Evolutionary conservation across 2,329 filamentous ascomycete species (phyloP).

Genomic region (Exophiala xenobiotica): DNA sequence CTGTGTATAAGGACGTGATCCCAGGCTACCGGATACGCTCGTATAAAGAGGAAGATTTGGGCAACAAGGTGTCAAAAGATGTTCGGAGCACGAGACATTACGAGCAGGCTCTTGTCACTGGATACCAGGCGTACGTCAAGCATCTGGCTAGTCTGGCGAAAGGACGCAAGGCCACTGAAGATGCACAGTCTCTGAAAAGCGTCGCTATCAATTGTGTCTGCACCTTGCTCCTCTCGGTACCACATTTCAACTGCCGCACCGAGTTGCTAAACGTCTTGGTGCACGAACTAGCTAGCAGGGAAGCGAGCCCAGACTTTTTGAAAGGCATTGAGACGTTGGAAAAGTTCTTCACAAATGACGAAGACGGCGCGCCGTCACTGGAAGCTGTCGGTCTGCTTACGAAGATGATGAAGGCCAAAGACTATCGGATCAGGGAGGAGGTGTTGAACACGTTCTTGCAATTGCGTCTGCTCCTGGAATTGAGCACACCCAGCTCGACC

Average conservation of each 20-base stretch:
- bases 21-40: conserved; percentile 93
- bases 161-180: conserved; percentile 44
- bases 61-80: conserved; percentile 85
- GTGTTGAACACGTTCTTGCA: conserved; percentile 90
- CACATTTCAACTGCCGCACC: conserved; percentile 94
- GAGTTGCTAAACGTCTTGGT: conserved; percentile 87
- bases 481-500: conserved; percentile 69
- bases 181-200: conserved; percentile 54
- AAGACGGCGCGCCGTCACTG: conserved; percentile 83
- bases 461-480: conserved; percentile 82
- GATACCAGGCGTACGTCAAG: conserved; percentile 82
- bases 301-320: conserved; percentile 70
- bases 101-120: conserved; percentile 80
- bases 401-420: conserved; percentile 91
- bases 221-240: conserved; percentile 73
- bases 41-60: conserved; percentile 69
- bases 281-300: conserved; percentile 72
- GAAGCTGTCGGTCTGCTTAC: conserved; percentile 81
- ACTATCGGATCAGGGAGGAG: conserved; percentile 79
- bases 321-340: conserved; percentile 79
- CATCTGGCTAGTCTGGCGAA: conserved; percentile 69
- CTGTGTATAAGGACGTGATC: conserved; percentile 93
- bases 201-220: conserved; percentile 86
- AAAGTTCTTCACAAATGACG: conserved; percentile 78
- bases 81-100: conserved; percentile 78